Conservation (phyloP, 2,329 filamentous ascomycete genomes). For the Thermochaetoides dissita region DNA sequence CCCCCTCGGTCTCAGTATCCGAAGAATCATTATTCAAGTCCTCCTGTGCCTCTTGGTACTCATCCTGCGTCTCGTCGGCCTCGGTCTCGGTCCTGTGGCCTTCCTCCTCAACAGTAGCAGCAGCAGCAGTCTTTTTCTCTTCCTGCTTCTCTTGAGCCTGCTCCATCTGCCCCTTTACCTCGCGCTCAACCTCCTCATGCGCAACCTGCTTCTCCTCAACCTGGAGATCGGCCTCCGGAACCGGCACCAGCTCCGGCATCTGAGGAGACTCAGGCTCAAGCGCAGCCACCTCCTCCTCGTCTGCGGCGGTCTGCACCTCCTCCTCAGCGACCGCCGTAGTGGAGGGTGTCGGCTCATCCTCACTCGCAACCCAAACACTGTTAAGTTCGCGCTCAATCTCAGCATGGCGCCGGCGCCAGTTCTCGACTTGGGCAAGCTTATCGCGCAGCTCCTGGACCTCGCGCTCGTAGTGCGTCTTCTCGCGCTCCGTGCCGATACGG, state of each 20-base stretch:
- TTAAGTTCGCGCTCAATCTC: conserved; percentile 75
- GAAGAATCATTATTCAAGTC: conserved; percentile 2
- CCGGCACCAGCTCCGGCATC: not conserved
- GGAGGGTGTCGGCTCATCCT: conserved; percentile 20
- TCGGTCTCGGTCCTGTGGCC: conserved; percentile 1
- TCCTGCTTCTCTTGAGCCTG: too few relatives aligned
- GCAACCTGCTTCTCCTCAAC: not conserved
- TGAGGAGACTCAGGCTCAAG: not conserved
- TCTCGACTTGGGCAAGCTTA: conserved; percentile 64
- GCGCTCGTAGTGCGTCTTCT: conserved; percentile 86
- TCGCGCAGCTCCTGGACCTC: conserved; percentile 77
- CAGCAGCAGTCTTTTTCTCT: not conserved
- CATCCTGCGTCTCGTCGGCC: conserved; percentile 9
- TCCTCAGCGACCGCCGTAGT: conserved; percentile 29
- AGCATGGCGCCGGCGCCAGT: conserved; percentile 63
- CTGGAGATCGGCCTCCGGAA: not conserved
- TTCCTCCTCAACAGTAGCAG: not conserved
- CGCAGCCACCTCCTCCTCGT: not conserved
- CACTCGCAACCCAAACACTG: conserved; percentile 44
- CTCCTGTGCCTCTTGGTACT: conserved; percentile 13
- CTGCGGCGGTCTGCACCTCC: conserved; percentile 6
- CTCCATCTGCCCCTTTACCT: too few relatives aligned
- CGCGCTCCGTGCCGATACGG: conserved; percentile 80
- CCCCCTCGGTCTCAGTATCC: conserved; percentile 7
- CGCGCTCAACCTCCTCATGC: too few relatives aligned